Conservation (phyloP, 2,329 filamentous ascomycete species). For the Tolypocladium ovalisporum region DNA sequence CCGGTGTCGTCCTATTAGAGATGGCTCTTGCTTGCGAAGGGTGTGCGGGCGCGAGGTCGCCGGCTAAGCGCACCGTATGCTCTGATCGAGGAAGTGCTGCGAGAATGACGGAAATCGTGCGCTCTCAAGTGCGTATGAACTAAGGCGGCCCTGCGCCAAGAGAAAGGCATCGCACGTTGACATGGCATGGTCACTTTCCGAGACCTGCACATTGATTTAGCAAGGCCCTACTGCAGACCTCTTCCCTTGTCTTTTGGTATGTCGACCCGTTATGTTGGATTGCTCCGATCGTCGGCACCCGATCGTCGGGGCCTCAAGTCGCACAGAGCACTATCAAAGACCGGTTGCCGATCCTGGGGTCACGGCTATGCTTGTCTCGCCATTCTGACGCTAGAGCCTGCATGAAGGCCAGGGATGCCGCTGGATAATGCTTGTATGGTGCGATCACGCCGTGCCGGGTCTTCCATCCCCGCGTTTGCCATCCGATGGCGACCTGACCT, state of each 20-base stretch:
- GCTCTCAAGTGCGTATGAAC: not conserved
- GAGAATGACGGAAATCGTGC: not conserved
- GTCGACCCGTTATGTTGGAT: not conserved
- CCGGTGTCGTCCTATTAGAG: not conserved
- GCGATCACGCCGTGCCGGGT: not conserved
- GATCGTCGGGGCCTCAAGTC: not conserved
- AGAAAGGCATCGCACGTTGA: not conserved
- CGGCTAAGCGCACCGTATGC: too few relatives aligned
- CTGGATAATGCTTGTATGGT: not conserved
- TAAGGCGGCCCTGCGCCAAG: not conserved
- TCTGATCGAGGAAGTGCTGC: not conserved
- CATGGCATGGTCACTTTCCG: not conserved
- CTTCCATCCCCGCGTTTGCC: not conserved
- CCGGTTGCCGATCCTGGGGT: not conserved
- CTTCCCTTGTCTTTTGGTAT: not conserved
- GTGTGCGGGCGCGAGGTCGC: not conserved
- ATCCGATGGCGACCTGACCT: not conserved
- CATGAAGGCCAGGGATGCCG: not conserved
- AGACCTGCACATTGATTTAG: not conserved
- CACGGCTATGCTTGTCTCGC: not conserved
- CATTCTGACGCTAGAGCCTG: not conserved
- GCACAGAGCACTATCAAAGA: not conserved
- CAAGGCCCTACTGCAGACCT: not conserved
- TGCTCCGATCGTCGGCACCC: not conserved
- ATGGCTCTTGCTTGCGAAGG: not conserved